Percentiles rank a stretch among this genome's conserved stretches.
These are phyloP conservation scores for Calonectria hongkongensis DNA, from an alignment of 2,329 filamentous ascomycete species.

Conservation along the genomic window DNA sequence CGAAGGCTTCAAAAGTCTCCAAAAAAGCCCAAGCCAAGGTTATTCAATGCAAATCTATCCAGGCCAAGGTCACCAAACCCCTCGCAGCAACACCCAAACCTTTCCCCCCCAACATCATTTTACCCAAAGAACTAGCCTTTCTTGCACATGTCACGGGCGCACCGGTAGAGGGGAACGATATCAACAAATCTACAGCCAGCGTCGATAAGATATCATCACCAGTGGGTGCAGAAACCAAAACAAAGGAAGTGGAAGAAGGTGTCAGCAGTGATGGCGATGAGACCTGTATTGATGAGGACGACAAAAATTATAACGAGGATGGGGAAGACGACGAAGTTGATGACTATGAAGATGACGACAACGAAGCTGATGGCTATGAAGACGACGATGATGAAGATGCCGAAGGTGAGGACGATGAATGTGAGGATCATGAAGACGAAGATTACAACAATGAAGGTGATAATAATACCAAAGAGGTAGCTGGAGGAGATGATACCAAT, in stretches of 20 bases:
- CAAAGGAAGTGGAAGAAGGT: neutral
- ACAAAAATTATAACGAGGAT: neutral
- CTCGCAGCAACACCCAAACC: neutral
- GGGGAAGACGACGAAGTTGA: no score
- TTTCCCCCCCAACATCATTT: neutral
- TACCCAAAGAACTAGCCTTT: slow-evolving; percentile 1
- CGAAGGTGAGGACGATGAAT: neutral
- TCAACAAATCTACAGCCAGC: no score
- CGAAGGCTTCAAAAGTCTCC: neutral
- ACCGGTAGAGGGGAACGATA: neutral
- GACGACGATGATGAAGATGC: neutral
- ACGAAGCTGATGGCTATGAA: neutral
- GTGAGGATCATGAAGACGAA: neutral
- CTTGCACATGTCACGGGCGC: neutral
- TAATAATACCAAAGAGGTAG: neutral
- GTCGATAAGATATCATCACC: neutral
- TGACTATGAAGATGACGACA: neutral
- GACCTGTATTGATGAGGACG: neutral
- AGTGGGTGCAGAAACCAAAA: neutral
- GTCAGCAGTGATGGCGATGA: no score
- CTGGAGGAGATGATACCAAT: neutral
- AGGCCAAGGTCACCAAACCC: neutral
- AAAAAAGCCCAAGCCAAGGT: neutral
- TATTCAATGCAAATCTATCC: neutral
- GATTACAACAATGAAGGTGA: neutral